Evolutionary conservation across 257 asterid species (phyloP).

Genomic region (Solanum neorickii): DNA sequence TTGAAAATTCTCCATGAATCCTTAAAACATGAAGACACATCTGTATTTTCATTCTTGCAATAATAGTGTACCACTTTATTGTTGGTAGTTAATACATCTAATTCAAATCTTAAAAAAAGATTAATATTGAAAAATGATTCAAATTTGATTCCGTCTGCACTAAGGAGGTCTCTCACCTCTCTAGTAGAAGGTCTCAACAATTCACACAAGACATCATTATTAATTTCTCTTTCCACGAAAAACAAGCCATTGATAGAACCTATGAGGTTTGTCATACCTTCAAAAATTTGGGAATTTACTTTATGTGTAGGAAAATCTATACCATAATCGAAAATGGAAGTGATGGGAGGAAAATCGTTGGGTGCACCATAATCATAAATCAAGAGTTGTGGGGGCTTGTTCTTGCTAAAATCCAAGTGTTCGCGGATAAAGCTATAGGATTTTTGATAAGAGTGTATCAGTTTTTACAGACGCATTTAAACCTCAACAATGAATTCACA

Average conservation of each 20-base stretch:
- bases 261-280: not conserved
- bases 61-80: not conserved
- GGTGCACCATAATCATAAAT: not conserved
- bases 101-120: not conserved
- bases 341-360: not conserved
- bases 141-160: not conserved
- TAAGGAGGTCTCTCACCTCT: not conserved
- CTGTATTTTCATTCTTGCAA: not conserved
- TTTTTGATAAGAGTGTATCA: not conserved
- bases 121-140: rapidly evolving
- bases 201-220: not conserved
- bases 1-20: not conserved
- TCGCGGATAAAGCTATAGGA: not conserved
- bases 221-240: not conserved
- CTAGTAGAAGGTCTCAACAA: not conserved
- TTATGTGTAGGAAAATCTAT: not conserved
- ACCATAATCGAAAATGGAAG: not conserved
- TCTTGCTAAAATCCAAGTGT: not conserved
- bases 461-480: not conserved
- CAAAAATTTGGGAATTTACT: not conserved
- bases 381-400: not conserved
- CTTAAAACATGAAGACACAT: not conserved
- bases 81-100: not conserved
- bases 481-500: not conserved
- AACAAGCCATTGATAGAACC: not conserved